Base-by-base conservation (phyloP, 148 eudicot species). In the Spergularia marina region DNA sequence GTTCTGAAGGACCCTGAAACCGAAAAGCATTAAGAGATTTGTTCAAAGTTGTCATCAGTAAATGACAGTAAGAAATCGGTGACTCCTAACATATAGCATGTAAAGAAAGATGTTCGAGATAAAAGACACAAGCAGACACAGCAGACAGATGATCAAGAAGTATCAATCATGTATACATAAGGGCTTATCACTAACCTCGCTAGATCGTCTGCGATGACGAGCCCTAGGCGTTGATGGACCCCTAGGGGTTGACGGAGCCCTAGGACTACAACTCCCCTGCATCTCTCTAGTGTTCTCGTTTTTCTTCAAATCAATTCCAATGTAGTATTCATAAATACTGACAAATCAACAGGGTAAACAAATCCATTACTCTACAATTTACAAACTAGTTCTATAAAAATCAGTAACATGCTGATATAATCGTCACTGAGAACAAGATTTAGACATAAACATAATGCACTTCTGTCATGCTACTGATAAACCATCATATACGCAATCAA, bases 1-100 rank as follows among this genome's bases (percentile, higher is more conserved):
- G 53, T 65, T 91, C 94, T 65, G 86, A 41, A 65, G 84, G 83
- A 69, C 49, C 49, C 49, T 44, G 49, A 44, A 44, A 44, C 49
- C 10, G 49, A 6, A 4, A 44, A 44, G 49, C 49, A 44, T 5
- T 9, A 44, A 44, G 49, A 44, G 8, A 44, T 44, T 44, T 44
- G 49, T 44, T 44, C 10, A 44, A 44, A 44, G 49, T 6, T 44
- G 10, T 44, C 9, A 44, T 44, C 10, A 44, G 49, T 44, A 44
- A 4, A 44, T 9, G 49, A 44, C 49, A 44, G 47, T 44, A 44
- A 44, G 49, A 44, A 44, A 9, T 44, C 7, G 8, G 49, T 5
- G 10, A 9, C 49, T 44, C 49, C 49, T 44, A 44, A 44, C 49
- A 44, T 44, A 4, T 44, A 44, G 49, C 10, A 6, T 6, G 49